Evolutionary conservation across 805 yeast species (phyloP).

Genomic region (Kluyveromyces dobzhanskii): DNA sequence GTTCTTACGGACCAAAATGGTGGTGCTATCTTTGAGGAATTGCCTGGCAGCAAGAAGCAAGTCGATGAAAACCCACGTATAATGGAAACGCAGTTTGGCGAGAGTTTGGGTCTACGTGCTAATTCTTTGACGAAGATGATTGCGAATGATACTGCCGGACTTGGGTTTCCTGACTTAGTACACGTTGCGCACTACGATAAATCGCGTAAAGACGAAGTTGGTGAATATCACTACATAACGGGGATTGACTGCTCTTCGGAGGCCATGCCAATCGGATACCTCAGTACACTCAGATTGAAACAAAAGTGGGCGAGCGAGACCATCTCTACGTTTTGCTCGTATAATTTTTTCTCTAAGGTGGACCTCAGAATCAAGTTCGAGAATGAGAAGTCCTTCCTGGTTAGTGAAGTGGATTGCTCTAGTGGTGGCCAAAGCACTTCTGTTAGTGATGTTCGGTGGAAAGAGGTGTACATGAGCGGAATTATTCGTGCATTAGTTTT

Average conservation of each 20-base stretch:
- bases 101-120: conserved; percentile 23
- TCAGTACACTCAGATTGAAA: conserved; percentile 31
- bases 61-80: conserved; percentile 16
- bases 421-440: conserved; percentile 23
- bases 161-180: conserved; percentile 69
- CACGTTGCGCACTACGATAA: conserved; percentile 37
- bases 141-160: conserved; percentile 27
- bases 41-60: conserved; percentile 1
- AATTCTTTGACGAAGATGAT: conserved; percentile 14
- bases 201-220: conserved; percentile 38
- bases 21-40: neutral
- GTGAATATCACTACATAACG: conserved; percentile 40
- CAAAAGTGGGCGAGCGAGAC: conserved; percentile 18
- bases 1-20: conserved; percentile 1
- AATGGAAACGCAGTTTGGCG: conserved; percentile 24
- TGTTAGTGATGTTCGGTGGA: conserved; percentile 41
- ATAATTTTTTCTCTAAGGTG: conserved; percentile 62
- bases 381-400: conserved; percentile 25
- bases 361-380: conserved; percentile 63
- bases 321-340: conserved; percentile 49
- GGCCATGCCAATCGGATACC: conserved; percentile 40
- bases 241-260: conserved; percentile 41
- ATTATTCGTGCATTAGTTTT: conserved; percentile 47
- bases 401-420: conserved; percentile 25
- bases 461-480: conserved; percentile 50